Base-by-base conservation (phyloP, 495 filamentous ascomycete genomes). In the Penicillium goetzii region DNA sequence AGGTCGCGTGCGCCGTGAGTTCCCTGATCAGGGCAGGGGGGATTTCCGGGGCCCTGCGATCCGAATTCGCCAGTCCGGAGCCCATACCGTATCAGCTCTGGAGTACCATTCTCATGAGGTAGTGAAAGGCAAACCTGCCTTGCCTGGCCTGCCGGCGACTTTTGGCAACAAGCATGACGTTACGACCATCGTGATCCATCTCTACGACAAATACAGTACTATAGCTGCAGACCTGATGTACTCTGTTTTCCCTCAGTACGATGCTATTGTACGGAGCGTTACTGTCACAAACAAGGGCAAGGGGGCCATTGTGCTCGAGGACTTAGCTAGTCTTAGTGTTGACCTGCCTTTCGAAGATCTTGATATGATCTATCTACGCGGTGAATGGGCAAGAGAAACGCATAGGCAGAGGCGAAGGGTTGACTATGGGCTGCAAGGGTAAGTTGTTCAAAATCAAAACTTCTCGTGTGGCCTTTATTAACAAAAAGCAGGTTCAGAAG, bases 361-460 rank as follows among this genome's bases (percentile, higher is more conserved):
- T 47, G 43, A 47, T 25, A 47, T 47, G 43, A 47, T 47, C 11
- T 47, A 47, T n/a, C 43, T 47, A 3, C 19, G 43, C 4, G 43
- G 43, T 47, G 43, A 47, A 47, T 47, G 43, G 43, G 43, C 43
- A 23, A 47, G 43, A 47, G 43, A 47, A 47, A 23, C 43, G 3
- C 43, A 47, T 47, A 23, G 43, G 21, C 43, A 47, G 21, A 47
- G 43, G 10, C 6, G 43, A 47, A 23, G 10, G 10, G 12, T 47
- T 47, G 19, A 47, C 3, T 47, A 47, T 23, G 43, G 43, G 19
- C 19, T 47, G 4, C 43, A 47, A 47, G 43, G 43, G 43, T 47
- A 47, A 12, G 43, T 4, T 6, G 25, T 47, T 25, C 12, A 4
- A 12, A 3, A 0, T 25, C 12, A 4, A 12, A 3, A 0, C 12